Evolutionary conservation across 208 protist species (phyloP), one percentile per base, ranked within the genome.

Genomic region (Acanthamoeba comandoni): DNA sequence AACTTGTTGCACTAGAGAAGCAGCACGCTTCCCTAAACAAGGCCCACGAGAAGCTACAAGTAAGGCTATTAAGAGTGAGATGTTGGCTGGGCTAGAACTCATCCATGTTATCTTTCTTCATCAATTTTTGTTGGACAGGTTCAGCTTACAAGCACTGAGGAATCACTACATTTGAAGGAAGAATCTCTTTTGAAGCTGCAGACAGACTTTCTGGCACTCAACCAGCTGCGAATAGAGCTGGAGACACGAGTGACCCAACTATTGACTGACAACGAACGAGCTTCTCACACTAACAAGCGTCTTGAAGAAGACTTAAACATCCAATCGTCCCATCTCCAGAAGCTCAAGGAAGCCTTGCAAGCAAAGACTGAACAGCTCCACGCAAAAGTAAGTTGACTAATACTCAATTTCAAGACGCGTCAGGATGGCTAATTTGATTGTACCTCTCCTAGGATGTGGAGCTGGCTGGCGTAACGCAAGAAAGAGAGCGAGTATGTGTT

Each of bases 1-100:
- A 75, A 65, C 82, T 43, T 15, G 24, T 75, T 12, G 31, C 35
- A 4, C 49, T 58, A 11, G 82, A 90, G 43, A 90, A 90, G 82
- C 57, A 90, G 51, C 62, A 65, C 5, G 62, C 57, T 9, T 26
- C 82, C 15, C 82, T 90, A 17, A 49, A 17, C 2, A 90, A 90
- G 82, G n/a, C 43, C 9, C 31, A 70, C 62, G 82, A 90, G n/a
- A 90, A 90, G 19, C 48, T 90, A 15, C 82, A 75, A 65, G 64
- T 75, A 60, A 75, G 17, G n/a, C 67, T 43, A n/a, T 75, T 3
- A 19, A 75, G 22, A 69, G 29, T 62, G 17, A 22, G 57, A 7
- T 29, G 22, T 13, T 64, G 51, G 2, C 19, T 17, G 0, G 7
- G 26, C 51, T 17, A 26, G 58, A 8, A 26, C 58, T 29, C 22